Percentiles rank a stretch among this genome's conserved stretches.
Conservation (phyloP, 202 grass and related monocot species). For the Panicum virgatum region DNA sequence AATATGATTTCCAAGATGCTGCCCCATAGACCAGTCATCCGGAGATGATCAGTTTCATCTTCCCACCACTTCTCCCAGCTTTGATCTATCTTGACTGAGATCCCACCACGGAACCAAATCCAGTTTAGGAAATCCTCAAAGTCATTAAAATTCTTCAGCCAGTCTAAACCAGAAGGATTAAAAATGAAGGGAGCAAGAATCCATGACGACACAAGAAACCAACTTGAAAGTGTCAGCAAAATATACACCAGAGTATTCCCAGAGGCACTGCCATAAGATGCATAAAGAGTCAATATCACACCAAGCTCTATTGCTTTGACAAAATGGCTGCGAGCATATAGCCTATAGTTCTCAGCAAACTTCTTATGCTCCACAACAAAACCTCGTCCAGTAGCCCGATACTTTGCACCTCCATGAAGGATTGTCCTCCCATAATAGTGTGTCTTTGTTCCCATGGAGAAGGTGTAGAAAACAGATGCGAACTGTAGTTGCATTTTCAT, state of each 20-base stretch:
- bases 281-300: constrained; percentile 81
- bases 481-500: constrained; percentile 95
- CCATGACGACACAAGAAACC: constrained; percentile 92
- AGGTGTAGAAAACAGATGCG: constrained; percentile 92
- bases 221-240: constrained; percentile 79
- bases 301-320: constrained; percentile 92
- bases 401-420: constrained; percentile 95
- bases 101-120: constrained; percentile 82
- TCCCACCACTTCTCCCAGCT: constrained; percentile 97
- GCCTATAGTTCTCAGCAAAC: constrained; percentile 91
- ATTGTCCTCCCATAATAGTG: constrained; percentile 95
- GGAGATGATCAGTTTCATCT: constrained; percentile 85
- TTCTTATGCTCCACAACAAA: constrained; percentile 95
- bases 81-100: constrained; percentile 76
- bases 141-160: constrained; percentile 95
- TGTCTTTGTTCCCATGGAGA: constrained; percentile 93
- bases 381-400: constrained; percentile 87
- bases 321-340: constrained; percentile 90
- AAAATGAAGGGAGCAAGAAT: constrained; percentile 91
- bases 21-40: constrained; percentile 78
- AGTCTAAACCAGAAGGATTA: constrained; percentile 95
- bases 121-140: constrained; percentile 90
- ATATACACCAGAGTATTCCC: constrained; percentile 87
- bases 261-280: constrained; percentile 55
- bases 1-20: constrained; percentile 83